Base-by-base conservation (phyloP, 1,139 yeast species). In the Yamadazyma epiphylla region DNA sequence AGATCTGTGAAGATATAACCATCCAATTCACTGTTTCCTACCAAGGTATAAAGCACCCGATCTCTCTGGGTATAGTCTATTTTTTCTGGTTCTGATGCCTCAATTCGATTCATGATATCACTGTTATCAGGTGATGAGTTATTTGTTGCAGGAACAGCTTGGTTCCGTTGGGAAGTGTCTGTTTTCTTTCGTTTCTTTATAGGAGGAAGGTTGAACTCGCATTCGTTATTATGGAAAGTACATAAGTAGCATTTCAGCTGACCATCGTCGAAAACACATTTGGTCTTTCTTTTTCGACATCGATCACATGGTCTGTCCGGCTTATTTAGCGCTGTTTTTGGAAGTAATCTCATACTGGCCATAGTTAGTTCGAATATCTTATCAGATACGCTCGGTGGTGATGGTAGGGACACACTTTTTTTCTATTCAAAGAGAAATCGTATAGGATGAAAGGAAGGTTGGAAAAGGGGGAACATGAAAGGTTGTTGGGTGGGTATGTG, bases 201-300 rank as follows among this genome's bases (percentile, higher is more conserved):
- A 1, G 45, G 43, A 12, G 45, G 45, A n/a, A 38, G 30, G 19
- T 29, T 30, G 22, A 33, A 40, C 15, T 36, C 41, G 32, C 45
- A 41, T 5, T 19, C 19, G 20, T 26, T 28, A n/a, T 33, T 29
- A 15, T 28, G 32, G 22, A 39, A 33, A n/a, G 31, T 37, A 26
- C 45, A 41, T 5, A 36, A 28, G 15, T 38, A 36, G 22, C 45
- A 41, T 24, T 29, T 37, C 4, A 13, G 10, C 5, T 31, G 31
- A n/a, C 33, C 33, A 1, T 31, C 28, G 14, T 41, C 43, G 22
- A 36, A 35, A 8, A 39, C 39, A 33, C 45, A 41, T 22, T 36
- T 37, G 19, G 43, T 31, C 30, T 41, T 41, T 11, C 45, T 28
- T 22, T 28, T 41, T 17, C 45, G 24, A 20, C 45, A 41, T 17